Base-by-base conservation (phyloP, 495 filamentous ascomycete genomes). In the Ramalina intermedia region DNA sequence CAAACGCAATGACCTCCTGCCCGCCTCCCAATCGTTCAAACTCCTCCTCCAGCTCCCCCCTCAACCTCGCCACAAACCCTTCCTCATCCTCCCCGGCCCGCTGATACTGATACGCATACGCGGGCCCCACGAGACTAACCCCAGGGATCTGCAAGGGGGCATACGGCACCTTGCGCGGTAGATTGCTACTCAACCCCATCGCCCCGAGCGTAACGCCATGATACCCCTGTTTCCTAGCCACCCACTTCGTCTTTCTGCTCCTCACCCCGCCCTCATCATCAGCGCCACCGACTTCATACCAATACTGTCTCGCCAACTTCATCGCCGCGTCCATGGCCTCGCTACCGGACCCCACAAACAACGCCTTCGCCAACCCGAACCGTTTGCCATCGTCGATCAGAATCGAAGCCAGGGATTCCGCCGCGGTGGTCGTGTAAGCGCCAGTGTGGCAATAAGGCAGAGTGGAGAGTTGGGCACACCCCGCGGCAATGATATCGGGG, bases 141-240 rank as follows among this genome's bases (percentile, higher is more conserved):
- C 82, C 80, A 8, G 65, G 59, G 41, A 73, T 59, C 13, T 91
- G 63, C 17, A 88, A 67, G 6, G 79, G 77, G 60, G 82, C 72
- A 49, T 82, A 91, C 24, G 76, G 73, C n/a, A 68, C 64, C 44
- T 81, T 70, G 23, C 84, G 72, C 12, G 67, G 67, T 17, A 71
- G 60, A 61, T 87, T 83, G 0, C 82, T 79, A 35, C 79, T 75
- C 0, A 80, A 65, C 1, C 72, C 68, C 14, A 90, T 61, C 0
- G 80, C 70, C 0, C 83, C 83, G 1, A 88, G 63, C 0, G 84
- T 88, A 17, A 70, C 80, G 6, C 85, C 85, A 51, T 90, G 84
- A 55, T 85, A 90, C n/a, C 79, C 82, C 18, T 79, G 73, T 41
- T 71, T 67, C 11, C 85, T 68, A 13, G 76, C 71, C 49, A 90